phyloP scores from a whole-genome alignment of 2,329 filamentous ascomycete species.

The Westerdykella aurantiaca region DNA sequence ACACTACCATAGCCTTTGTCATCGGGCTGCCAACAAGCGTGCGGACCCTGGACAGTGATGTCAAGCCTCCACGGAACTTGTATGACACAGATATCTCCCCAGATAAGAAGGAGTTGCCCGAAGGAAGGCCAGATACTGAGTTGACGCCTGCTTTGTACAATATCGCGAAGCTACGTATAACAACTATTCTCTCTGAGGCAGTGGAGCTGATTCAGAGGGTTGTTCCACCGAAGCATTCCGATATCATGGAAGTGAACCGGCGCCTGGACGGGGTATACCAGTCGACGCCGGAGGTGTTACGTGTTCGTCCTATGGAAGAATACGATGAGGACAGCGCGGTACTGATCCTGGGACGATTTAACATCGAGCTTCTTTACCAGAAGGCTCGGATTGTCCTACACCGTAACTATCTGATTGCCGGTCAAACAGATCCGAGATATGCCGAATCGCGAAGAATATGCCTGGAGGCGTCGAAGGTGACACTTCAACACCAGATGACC shows the following conservation, averaged over 20 bases:
- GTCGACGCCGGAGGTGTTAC: constrained; percentile 32
- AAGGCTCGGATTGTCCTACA: constrained; percentile 52
- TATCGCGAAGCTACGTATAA: constrained; percentile 31
- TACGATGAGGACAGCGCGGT: constrained; percentile 47
- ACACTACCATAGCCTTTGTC: constrained; percentile 30
- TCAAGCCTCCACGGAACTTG: constrained; percentile 32
- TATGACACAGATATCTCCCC: constrained; percentile 36
- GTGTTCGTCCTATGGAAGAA: constrained; percentile 34
- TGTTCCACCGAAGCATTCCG: constrained; percentile 29
- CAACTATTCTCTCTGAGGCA: constrained; percentile 35
- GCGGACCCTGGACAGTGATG: constrained; percentile 32
- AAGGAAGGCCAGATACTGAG: constrained; percentile 13
- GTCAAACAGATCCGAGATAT: constrained; percentile 30
- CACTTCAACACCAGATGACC: constrained; percentile 47
- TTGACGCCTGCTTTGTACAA: constrained; percentile 32
- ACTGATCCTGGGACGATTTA: constrained; percentile 49
- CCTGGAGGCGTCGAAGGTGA: constrained; percentile 44
- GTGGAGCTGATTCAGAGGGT: constrained; percentile 37
- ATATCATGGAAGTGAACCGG: constrained; percentile 37
- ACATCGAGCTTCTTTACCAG: constrained; percentile 48
- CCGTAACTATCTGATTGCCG: constrained; percentile 45
- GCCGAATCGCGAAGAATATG: constrained; percentile 43
- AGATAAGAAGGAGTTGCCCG: constrained; percentile 15
- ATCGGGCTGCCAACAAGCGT: constrained; percentile 32
- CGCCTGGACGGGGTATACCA: constrained; percentile 32